A percentile compares a stretch with the other conserved stretches of the same genome.
phyloP scores from a whole-genome alignment of 106 monocot species.

The Chionographis japonica region DNA sequence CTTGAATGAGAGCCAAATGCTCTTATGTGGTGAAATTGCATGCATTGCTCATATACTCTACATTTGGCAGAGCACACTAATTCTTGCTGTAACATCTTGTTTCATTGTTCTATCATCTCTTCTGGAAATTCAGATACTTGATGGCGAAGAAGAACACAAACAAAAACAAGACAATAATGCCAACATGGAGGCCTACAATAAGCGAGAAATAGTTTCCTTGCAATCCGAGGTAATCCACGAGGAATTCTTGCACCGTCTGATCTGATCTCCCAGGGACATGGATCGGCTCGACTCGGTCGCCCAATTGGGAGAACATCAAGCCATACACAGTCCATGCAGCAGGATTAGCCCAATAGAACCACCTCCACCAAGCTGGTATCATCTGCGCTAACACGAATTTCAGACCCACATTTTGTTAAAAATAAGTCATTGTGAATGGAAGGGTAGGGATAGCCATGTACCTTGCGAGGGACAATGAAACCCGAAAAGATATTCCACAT shows the following conservation, averaged over 20 bases:
- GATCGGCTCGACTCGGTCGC: slow-evolving; percentile 31
- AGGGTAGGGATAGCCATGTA: slow-evolving; percentile 3
- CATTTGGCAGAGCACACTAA: too few species aligned
- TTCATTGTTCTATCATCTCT: slow-evolving; percentile 22
- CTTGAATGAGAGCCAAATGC: too few species aligned
- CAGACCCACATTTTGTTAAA: neutral
- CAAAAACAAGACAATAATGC: slow-evolving; percentile 44
- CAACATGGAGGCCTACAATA: slow-evolving; percentile 35
- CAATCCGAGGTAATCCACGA: slow-evolving; percentile 48
- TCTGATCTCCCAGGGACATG: slow-evolving; percentile 33
- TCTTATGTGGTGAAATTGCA: too few species aligned
- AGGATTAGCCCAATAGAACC: slow-evolving; percentile 78
- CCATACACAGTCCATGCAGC: slow-evolving; percentile 71
- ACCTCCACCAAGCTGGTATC: slow-evolving; percentile 86
- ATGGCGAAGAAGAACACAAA: slow-evolving; percentile 38
- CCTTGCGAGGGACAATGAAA: slow-evolving; percentile 63
- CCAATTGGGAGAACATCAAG: slow-evolving; percentile 56
- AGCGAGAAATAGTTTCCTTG: slow-evolving; percentile 32
- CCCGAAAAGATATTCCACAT: slow-evolving; percentile 82
- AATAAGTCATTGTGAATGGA: neutral
- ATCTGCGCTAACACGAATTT: slow-evolving; percentile 35
- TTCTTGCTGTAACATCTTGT: too few species aligned
- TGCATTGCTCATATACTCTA: too few species aligned
- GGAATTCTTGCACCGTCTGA: slow-evolving; percentile 39
- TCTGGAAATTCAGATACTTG: slow-evolving; percentile 66